These are phyloP conservation scores for Lactarius pseudohatsudake DNA, from an alignment of 768 basidiomycete genomes.

Conservation along the genomic window DNA sequence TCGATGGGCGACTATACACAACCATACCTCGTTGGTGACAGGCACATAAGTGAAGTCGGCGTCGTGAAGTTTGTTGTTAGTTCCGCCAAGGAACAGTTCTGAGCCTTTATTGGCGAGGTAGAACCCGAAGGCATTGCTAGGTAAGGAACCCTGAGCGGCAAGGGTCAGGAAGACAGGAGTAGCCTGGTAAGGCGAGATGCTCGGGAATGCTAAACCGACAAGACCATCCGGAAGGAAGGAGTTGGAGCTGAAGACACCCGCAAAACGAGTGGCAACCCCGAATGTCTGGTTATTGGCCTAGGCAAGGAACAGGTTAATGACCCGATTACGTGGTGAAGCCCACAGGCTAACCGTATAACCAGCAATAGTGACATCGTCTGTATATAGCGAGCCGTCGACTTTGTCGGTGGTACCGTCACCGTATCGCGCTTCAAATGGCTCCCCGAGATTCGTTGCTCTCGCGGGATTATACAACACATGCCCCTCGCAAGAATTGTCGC, in stretches of 20 bases:
- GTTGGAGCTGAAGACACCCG: slow-evolving; percentile 15
- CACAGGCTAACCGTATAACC: slow-evolving; percentile 2
- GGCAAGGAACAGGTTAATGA: background rate
- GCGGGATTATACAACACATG: slow-evolving; percentile 4
- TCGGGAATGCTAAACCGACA: slow-evolving; percentile 41
- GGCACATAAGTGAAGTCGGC: slow-evolving; percentile 15
- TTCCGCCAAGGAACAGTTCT: slow-evolving; percentile 19
- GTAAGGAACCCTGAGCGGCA: slow-evolving; percentile 37
- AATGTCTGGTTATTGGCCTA: slow-evolving; percentile 41
- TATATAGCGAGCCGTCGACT: slow-evolving; percentile 42
- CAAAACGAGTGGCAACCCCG: slow-evolving; percentile 44
- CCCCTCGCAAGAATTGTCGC: slow-evolving; percentile 34
- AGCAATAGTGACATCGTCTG: slow-evolving; percentile 34
- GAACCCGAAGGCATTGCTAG: slow-evolving; percentile 47
- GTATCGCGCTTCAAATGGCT: slow-evolving; percentile 39
- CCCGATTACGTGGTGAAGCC: slow-evolving; percentile 18
- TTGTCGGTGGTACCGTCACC: slow-evolving; percentile 40
- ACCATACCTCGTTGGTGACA: background rate
- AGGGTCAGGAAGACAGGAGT: slow-evolving; percentile 43
- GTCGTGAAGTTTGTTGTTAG: background rate
- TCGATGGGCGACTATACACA: background rate
- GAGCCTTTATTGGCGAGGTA: slow-evolving; percentile 41
- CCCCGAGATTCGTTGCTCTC: slow-evolving; percentile 30
- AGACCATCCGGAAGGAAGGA: slow-evolving; percentile 42
- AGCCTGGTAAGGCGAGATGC: slow-evolving; percentile 31